These are phyloP conservation scores for Rhizodiscina lignyota DNA, from an alignment of 495 filamentous ascomycete species.

Conservation along the genomic window DNA sequence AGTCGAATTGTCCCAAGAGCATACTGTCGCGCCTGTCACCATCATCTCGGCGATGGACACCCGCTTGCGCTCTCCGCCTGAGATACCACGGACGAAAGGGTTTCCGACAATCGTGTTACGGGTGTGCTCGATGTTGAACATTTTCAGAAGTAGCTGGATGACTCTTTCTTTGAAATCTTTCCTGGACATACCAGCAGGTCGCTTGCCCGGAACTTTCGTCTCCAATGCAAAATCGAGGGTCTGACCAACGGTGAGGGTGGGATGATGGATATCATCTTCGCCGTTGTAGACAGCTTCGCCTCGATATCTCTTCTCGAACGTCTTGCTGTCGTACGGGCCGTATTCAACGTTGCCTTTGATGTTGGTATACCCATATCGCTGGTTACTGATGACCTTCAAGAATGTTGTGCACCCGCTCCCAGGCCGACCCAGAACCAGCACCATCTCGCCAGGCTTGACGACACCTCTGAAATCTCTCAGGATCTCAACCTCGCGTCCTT, in stretches of 20 bases:
- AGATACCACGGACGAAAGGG: conserved; percentile 66
- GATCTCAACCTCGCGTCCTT: conserved; percentile 48
- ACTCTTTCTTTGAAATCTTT: conserved; percentile 55
- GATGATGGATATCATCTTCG: conserved; percentile 69
- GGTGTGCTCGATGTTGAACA: conserved; percentile 82
- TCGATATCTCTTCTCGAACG: conserved; percentile 49
- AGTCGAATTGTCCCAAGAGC: conserved; percentile 74
- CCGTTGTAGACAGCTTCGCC: conserved; percentile 79
- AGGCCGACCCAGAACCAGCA: conserved; percentile 73
- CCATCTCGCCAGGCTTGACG: conserved; percentile 71
- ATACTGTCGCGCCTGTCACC: conserved; percentile 52
- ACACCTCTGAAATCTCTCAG: conserved; percentile 40
- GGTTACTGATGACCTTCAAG: conserved; percentile 70
- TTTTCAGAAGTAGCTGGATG: conserved; percentile 53
- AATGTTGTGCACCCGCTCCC: conserved; percentile 82
- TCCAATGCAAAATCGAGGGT: conserved; percentile 74
- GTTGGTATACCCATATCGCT: conserved; percentile 59
- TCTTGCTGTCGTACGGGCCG: conserved; percentile 46
- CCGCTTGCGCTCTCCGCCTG: conserved; percentile 70
- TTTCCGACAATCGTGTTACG: conserved; percentile 68
- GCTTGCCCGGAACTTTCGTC: conserved; percentile 59
- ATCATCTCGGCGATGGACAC: conserved; percentile 57
- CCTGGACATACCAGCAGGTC: conserved; percentile 47
- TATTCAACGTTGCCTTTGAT: conserved; percentile 68
- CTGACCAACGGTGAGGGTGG: conserved; percentile 68